Conservation (phyloP, 345 rosid genomes). For the Moringa oleifera region DNA sequence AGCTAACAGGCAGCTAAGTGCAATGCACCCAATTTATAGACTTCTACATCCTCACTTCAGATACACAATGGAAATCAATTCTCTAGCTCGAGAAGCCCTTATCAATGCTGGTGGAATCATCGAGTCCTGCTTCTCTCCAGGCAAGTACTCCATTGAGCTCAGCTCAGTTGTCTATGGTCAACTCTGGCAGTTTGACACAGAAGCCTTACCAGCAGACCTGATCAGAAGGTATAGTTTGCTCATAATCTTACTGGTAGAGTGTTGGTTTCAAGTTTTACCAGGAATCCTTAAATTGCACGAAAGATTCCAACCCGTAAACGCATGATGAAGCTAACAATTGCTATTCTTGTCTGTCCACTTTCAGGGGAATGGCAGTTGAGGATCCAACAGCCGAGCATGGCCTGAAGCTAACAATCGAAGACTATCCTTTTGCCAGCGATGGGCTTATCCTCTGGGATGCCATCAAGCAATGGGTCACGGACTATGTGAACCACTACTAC, state of each 20-base stretch:
- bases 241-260: background rate
- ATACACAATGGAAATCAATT: constrained; percentile 76
- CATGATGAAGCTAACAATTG: too few relatives aligned
- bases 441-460: constrained; percentile 31
- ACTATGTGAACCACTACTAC: constrained; percentile 27
- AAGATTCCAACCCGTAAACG: too few relatives aligned
- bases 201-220: constrained; percentile 29
- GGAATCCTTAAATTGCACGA: too few relatives aligned
- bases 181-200: constrained; percentile 30
- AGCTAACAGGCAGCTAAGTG: constrained; percentile 61
- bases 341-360: too few relatives aligned
- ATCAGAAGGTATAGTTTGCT: constrained; percentile 18
- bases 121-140: constrained; percentile 55
- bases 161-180: constrained; percentile 37
- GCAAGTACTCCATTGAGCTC: constrained; percentile 47
- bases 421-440: constrained; percentile 30
- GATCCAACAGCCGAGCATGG: constrained; percentile 22
- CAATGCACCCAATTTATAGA: constrained; percentile 60
- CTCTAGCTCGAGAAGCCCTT: constrained; percentile 54
- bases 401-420: constrained; percentile 21
- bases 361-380: constrained; percentile 28
- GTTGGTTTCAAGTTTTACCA: too few relatives aligned
- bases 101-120: constrained; percentile 56
- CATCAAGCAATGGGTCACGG: constrained; percentile 26
- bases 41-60: constrained; percentile 67